phyloP scores from a whole-genome alignment of 2,329 filamentous ascomycete genomes.

The Colletotrichum agaves region DNA sequence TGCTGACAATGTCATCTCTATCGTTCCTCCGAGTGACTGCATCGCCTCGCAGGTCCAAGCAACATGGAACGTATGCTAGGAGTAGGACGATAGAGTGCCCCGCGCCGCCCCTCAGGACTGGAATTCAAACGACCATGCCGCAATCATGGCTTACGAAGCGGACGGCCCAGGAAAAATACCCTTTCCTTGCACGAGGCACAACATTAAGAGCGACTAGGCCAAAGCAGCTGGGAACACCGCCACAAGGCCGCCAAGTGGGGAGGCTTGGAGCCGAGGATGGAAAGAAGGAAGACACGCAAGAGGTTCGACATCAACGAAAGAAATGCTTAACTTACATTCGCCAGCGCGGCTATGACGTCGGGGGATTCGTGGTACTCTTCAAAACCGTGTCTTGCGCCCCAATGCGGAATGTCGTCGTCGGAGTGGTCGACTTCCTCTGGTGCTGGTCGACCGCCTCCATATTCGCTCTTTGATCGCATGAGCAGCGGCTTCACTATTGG shows the following conservation, averaged over 20 bases:
- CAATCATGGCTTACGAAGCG: not conserved
- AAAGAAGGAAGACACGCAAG: constrained; percentile 19
- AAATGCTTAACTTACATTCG: constrained; percentile 69
- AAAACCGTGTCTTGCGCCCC: constrained; percentile 83
- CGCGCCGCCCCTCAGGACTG: constrained; percentile 7
- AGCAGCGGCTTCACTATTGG: constrained; percentile 60
- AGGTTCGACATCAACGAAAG: constrained; percentile 14
- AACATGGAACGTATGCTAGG: constrained; percentile 7
- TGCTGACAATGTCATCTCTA: not conserved
- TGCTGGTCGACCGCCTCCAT: constrained; percentile 51
- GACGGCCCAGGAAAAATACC: not conserved
- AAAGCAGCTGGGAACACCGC: constrained; percentile 14
- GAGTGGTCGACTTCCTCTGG: constrained; percentile 52
- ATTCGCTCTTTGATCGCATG: constrained; percentile 68
- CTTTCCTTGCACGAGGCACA: constrained; percentile 9
- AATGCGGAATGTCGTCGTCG: constrained; percentile 61
- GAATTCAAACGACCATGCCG: not conserved
- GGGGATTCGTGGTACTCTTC: constrained; percentile 92
- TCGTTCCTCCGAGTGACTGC: constrained; percentile 13
- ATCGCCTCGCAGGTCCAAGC: constrained; percentile 7
- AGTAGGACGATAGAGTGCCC: not conserved
- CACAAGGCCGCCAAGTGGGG: constrained; percentile 18
- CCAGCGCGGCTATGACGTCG: constrained; percentile 86
- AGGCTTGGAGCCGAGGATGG: constrained; percentile 14
- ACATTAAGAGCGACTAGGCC: constrained; percentile 10